Conservation (phyloP, 1,139 yeast species). For the Geotrichum histeridarum region DNA sequence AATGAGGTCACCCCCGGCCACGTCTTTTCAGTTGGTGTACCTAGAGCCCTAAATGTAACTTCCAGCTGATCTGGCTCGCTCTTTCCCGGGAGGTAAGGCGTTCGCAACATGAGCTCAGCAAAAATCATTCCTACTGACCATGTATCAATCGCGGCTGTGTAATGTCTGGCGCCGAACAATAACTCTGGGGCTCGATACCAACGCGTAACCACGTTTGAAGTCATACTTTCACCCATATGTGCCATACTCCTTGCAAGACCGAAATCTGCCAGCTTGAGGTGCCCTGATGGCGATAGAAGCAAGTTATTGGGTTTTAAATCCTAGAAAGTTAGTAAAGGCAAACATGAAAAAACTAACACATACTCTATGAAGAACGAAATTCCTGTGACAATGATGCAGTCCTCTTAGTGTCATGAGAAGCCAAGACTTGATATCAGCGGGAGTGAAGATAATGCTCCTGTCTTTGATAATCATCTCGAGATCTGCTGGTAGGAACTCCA, state of each 20-base stretch:
- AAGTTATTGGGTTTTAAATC: slow-evolving; percentile 55
- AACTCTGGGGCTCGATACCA: slow-evolving; percentile 98
- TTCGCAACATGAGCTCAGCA: slow-evolving; percentile 91
- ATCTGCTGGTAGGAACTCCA: slow-evolving; percentile 89
- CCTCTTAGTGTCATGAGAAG: slow-evolving; percentile 90
- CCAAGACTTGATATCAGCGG: slow-evolving; percentile 92
- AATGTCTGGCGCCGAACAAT: slow-evolving; percentile 81
- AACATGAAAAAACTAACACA: neutral
- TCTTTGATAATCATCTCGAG: slow-evolving; percentile 86
- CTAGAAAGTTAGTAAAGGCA: neutral
- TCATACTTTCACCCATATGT: slow-evolving; percentile 66
- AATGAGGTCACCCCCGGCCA: slow-evolving; percentile 90
- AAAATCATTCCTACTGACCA: slow-evolving; percentile 97
- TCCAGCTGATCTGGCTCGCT: slow-evolving; percentile 87
- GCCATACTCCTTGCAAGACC: slow-evolving; percentile 83
- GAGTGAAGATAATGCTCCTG: slow-evolving; percentile 65
- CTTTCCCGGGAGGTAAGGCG: slow-evolving; percentile 89
- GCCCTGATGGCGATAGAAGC: slow-evolving; percentile 78
- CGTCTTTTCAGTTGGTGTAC: slow-evolving; percentile 85
- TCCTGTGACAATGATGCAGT: slow-evolving; percentile 89
- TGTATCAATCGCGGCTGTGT: slow-evolving; percentile 80
- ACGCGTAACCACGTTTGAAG: slow-evolving; percentile 91
- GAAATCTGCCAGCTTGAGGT: slow-evolving; percentile 90
- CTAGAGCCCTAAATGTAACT: slow-evolving; percentile 87
- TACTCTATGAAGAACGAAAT: slow-evolving; percentile 73